Evolutionary conservation across 139 green algal genomes (phyloP).

Genomic region (Closterium sp.): DNA sequence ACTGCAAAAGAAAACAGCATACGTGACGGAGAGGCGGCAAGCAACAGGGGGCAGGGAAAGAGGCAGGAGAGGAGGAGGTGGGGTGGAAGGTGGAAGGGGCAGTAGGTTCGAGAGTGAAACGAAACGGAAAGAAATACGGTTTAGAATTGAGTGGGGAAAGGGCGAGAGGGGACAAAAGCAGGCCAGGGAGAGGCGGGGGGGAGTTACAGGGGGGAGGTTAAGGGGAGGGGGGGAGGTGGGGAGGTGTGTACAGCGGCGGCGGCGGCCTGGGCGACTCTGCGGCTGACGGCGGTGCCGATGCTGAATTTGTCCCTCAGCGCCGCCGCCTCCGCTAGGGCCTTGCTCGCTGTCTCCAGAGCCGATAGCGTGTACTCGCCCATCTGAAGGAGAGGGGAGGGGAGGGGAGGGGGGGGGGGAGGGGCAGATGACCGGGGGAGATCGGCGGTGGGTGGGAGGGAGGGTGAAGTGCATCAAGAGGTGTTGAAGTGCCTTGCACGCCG

Average conservation of each 20-base stretch:
- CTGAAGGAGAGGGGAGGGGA: background rate
- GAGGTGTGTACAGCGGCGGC: constrained; percentile 26
- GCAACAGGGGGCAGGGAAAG: background rate
- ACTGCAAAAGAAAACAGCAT: no score
- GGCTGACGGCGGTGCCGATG: constrained; percentile 44
- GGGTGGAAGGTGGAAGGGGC: background rate
- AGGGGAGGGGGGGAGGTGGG: background rate
- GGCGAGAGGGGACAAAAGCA: no score
- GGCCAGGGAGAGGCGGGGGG: background rate
- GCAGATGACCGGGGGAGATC: no score
- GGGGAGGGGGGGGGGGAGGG: background rate
- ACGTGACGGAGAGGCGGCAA: background rate
- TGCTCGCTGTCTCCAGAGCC: constrained; percentile 15
- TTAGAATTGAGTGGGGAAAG: no score
- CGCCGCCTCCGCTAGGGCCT: constrained; percentile 30
- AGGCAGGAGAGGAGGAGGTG: background rate
- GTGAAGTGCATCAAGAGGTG: no score
- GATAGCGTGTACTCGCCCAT: constrained; percentile 38
- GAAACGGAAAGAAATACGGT: background rate
- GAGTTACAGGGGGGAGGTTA: background rate
- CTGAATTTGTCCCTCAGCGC: constrained; percentile 30
- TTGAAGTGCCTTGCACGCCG: background rate
- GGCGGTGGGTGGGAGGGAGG: no score
- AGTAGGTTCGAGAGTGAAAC: background rate
- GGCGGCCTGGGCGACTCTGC: constrained; percentile 21